phyloP scores from a whole-genome alignment of 352 stramenopile genomes.

The Peronospora destructor region DNA sequence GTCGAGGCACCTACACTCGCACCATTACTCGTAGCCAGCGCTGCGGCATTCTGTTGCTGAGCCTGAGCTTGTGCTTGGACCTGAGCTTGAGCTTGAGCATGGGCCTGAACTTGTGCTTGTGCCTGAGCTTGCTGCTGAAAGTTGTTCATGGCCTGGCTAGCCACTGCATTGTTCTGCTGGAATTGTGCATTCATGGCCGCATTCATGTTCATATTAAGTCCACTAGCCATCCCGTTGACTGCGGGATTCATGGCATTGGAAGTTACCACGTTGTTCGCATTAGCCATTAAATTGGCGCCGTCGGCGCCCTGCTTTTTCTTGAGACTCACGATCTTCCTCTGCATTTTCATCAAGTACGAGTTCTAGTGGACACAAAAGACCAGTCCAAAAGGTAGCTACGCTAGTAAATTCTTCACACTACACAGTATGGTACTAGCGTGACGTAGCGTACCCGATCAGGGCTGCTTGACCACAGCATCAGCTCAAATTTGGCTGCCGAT shows the following conservation, averaged over 20 bases:
- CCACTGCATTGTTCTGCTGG: constrained; percentile 30
- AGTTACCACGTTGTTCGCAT: constrained; percentile 23
- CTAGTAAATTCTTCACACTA: constrained; percentile 5
- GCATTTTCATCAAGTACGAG: constrained; percentile 79
- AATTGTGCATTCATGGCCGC: constrained; percentile 33
- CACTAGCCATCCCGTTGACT: constrained; percentile 24
- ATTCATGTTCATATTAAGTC: constrained; percentile 40
- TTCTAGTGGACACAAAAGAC: constrained; percentile 31
- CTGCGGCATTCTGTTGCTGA: constrained; percentile 18
- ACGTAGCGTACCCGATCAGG: constrained; percentile 40
- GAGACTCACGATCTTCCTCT: constrained; percentile 75
- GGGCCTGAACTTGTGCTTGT: constrained; percentile 25
- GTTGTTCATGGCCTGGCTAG: constrained; percentile 46
- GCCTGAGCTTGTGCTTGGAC: constrained; percentile 24
- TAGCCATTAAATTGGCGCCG: constrained; percentile 31
- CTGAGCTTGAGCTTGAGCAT: constrained; percentile 24
- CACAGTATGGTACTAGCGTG: not conserved
- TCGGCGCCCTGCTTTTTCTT: constrained; percentile 59
- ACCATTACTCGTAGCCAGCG: constrained; percentile 19
- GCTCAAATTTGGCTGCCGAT: constrained; percentile 80
- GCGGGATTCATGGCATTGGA: constrained; percentile 23
- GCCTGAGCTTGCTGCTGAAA: constrained; percentile 47
- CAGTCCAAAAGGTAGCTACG: not conserved
- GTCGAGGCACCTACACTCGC: constrained; percentile 16
- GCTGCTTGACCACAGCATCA: constrained; percentile 81